Evolutionary conservation across 129 eudicot genomes (phyloP), one percentile per base, ranked within the genome.

Genomic region (Solidago caesia): DNA sequence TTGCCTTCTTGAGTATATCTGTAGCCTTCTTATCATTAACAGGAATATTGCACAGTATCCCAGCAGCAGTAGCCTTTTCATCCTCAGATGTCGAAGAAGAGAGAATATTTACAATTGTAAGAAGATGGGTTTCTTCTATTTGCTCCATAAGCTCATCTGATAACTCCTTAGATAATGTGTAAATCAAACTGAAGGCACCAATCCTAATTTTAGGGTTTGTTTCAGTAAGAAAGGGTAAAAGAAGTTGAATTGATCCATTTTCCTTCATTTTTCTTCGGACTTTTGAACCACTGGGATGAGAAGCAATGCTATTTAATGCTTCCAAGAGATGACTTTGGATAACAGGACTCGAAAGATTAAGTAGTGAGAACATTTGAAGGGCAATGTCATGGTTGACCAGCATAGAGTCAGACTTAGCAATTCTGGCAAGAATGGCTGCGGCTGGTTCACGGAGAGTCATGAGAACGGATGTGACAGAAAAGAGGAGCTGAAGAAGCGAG

Each of bases 361-460:
- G 75, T 43, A 94, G 88, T 1, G 97, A 94, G 76, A 94, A 89
- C 92, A 94, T 87, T 66, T 94, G 97, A 21, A 83, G 87, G 52
- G 93, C 91, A 2, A 88, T 77, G 13, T 87, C 89, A 44, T 82
- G 85, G 70, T 85, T 85, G 14, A 87, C 80, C 0, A 90, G 91
- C 75, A 87, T 79, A 12, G 86, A 60, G 6, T 91, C 88, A 0
- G 89, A 94, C 70, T 85, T 79, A 27, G 97, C 87, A 1, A 94
- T 87, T 43, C 80, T 80, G 55, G 97, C 91, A 29, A 94, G 91
- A 67, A 90, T 89, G 53, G 90, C 86, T 4, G 99, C 88, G 13
- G 99, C 97, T 8, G 97, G 99, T 71, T 94, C 99, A 0, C 93
- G 88, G 15, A 94, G 89, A 64, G 96, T 89, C 97, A 91, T 94